Base-by-base conservation (phyloP, 768 basidiomycete species). In the Wakefieldia striispora region DNA sequence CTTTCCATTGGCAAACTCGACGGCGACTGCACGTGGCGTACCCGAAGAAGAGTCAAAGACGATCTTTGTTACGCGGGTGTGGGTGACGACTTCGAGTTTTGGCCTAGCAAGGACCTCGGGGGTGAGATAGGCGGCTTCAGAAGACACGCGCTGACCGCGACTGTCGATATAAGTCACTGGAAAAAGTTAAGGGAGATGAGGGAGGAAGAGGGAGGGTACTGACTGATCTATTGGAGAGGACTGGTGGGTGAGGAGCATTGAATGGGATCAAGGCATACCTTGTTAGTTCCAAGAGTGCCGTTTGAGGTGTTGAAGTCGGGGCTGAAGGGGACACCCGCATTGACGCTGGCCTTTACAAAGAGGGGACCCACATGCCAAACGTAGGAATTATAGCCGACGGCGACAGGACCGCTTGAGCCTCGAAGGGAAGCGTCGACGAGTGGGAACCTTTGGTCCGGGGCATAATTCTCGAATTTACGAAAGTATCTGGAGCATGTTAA, bases 41-140 rank as follows among this genome's bases (percentile, higher is more conserved):
- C 66, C 66, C 2, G 64, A 59, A 5, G 63, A 61, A 13, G 60
- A 66, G 17, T 83, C 77, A 54, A 85, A 82, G 4, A 86, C 45
- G 13, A 90, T 64, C 26, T 73, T 78, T 12, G 82, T 85, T 3
- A 79, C 84, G 7, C 73, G 74, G 0, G 83, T 79, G 41, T 75
- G 67, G 19, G 78, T 76, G 3, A 76, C 76, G 17, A 90, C 78
- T 23, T 72, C 83, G 21, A 90, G 72, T 54, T 89, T 89, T 6
- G 79, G 79, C 33, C 87, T 74, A 5, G 74, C 71, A 6, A 88
- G 74, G 4, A 88, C 86, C 0, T 81, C 72, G 1, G 75, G 66
- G 0, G 84, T 87, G 29, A 89, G 75, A 59, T 88, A 89, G 0
- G 83, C 84, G 2, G 75, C 68, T 59, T 88, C 84, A 1, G 82